Base-by-base conservation (phyloP, 2,329 filamentous ascomycete genomes). In the Thermoascus crustaceus region DNA sequence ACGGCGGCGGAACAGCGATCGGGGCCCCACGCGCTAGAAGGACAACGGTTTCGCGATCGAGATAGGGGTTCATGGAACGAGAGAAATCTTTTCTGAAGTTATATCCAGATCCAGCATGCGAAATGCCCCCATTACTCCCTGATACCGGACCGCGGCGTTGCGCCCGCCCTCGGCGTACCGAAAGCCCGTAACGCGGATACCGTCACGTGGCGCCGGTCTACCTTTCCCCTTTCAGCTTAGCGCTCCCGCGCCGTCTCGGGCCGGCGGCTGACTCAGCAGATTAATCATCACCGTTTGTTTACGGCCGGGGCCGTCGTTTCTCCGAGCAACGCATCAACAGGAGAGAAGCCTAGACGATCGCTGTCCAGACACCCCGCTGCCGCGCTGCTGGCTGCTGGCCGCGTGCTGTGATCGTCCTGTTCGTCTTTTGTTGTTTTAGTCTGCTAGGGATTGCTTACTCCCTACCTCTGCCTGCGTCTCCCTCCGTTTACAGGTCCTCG, bases 211-310 rank as follows among this genome's bases (percentile, higher is more conserved):
- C 14, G n/a, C 14, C 2, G 7, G 6, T 8, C 8, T 13, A 9
- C 6, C 26, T 29, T 29, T 8, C 26, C 26, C 2, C 14, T 16
- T 29, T 10, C 5, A 10, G 10, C 6, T 9, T 46, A 42, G 40
- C 14, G 29, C 18, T 39, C 43, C 43, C 46, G 37, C 29, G 11
- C 11, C 7, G 7, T n/a, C n/a, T n/a, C n/a, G n/a, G n/a, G n/a
- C n/a, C n/a, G n/a, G n/a, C n/a, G n/a, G n/a, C n/a, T n/a, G n/a
- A n/a, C n/a, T n/a, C n/a, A n/a, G 17, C 13, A 3, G 45, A 42
- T 59, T 47, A 58, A 43, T 58, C 52, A 58, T 35, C 50, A 1
- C 0, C 3, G 37, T 52, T 58, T 60, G 50, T 58, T 60, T 58
- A 60, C 49, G 38, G 40, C 40, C n/a, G n/a, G n/a, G n/a, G n/a